A percentile compares a stretch with the other conserved stretches of the same genome.
These are phyloP conservation scores for Santalum album DNA, from an alignment of 164 flowering plant genomes.

Conservation along the genomic window DNA sequence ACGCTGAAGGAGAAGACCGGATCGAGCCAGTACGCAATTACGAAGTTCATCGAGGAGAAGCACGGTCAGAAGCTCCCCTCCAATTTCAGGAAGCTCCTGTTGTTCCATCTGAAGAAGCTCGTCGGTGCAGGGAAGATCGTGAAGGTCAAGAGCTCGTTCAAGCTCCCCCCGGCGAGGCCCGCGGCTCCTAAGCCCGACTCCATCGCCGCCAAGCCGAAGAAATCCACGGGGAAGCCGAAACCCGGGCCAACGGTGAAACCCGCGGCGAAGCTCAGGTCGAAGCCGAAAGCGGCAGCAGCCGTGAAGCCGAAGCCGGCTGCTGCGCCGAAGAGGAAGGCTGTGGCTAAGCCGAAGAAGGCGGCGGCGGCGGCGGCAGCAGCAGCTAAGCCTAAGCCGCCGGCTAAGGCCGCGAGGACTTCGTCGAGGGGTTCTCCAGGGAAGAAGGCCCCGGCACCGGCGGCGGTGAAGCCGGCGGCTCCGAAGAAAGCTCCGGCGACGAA, in stretches of 20 bases:
- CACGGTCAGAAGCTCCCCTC: slow-evolving; percentile 33
- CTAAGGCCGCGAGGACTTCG: slow-evolving; percentile 13
- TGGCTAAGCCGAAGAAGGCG: slow-evolving; percentile 14
- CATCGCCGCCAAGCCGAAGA: slow-evolving; percentile 10
- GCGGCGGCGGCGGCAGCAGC: slow-evolving; percentile 23
- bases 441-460: slow-evolving; percentile 8
- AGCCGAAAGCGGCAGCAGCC: slow-evolving; percentile 11
- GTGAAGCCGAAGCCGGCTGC: neutral
- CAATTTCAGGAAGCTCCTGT: slow-evolving; percentile 45
- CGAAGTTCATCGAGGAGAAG: slow-evolving; percentile 51
- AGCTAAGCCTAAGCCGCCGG: slow-evolving; percentile 24
- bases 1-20: slow-evolving; percentile 52
- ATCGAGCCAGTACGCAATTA: slow-evolving; percentile 56
- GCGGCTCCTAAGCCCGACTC: slow-evolving; percentile 1
- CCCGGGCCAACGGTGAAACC: slow-evolving; percentile 14
- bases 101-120: slow-evolving; percentile 44
- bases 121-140: slow-evolving; percentile 34
- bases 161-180: slow-evolving; percentile 28
- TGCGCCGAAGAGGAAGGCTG: neutral
- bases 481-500: slow-evolving; percentile 4
- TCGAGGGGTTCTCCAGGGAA: neutral
- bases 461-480: slow-evolving; percentile 13
- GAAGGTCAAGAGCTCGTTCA: slow-evolving; percentile 49
- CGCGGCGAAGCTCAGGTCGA: neutral
- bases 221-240: neutral